Evolutionary conservation across 805 yeast genomes (phyloP), one percentile per base, ranked within the genome.

Genomic region (Cyberlindnera maclurae): DNA sequence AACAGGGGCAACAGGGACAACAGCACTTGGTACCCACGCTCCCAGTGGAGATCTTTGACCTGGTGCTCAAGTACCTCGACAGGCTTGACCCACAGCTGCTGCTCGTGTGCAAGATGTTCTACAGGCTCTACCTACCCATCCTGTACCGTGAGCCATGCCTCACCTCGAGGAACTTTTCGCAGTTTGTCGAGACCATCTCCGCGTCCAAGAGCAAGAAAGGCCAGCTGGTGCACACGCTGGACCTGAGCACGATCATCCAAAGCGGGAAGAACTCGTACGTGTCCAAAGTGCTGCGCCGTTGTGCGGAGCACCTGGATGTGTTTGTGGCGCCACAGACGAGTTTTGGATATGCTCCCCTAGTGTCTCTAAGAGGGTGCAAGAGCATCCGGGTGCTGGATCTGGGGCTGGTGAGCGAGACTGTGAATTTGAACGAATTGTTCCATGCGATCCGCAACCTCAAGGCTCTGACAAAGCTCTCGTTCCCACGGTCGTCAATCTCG

Each of bases 311-410:
- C 29, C 63, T 93, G 35, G 73, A 77, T 45, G 64, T 69, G 10
- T 88, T 93, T 51, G 73, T 83, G 7, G 96, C 97, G 0, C 96
- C 97, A 3, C 97, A 90, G 56, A 81, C 97, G 26, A 82, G 94
- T 63, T 90, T 93, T 65, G 98, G 98, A 0, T 72, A 79, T 36
- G 83, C 95, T 2, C 97, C 97, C 1, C 63, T 90, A 47, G 73
- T 86, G n/a, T 79, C 94, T 36, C 66, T 93, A 33, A 73, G 84
- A 41, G 67, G 79, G 31, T 93, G 98, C 57, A 63, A 63, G 16
- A 67, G 71, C 22, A 63, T 90, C 40, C 68, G 68, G 45, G 72
- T 76, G 2, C 64, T 90, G 28, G 97, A 90, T 56, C 62, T 90
- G 43, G 75, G 95, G 11, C 65, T 88, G 17, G 97, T 90, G 3